These are phyloP conservation scores for Fusarium sp. DNA, from an alignment of 2,329 filamentous ascomycete genomes.

Conservation along the genomic window DNA sequence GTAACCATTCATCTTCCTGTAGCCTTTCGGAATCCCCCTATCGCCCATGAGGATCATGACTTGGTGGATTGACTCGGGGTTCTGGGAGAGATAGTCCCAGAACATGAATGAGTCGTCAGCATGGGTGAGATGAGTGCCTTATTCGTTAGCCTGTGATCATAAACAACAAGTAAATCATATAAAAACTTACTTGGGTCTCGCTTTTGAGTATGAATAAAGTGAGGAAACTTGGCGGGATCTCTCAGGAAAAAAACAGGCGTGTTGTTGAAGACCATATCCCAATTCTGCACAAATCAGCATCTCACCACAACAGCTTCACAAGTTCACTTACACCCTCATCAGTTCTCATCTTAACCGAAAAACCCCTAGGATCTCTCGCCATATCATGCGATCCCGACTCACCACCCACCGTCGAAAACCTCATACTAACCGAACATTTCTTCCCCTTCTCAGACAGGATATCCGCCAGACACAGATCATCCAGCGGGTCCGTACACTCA, in stretches of 20 bases:
- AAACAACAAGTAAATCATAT: accelerated
- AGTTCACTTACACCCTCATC: conserved; percentile 44
- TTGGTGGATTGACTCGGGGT: conserved; percentile 66
- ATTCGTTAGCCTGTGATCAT: not conserved
- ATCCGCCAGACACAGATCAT: conserved; percentile 64
- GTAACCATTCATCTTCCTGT: conserved; percentile 49
- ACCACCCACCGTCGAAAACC: conserved; percentile 81
- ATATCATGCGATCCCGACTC: conserved; percentile 78
- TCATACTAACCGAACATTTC: conserved; percentile 72
- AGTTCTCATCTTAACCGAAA: conserved; percentile 78
- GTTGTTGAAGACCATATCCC: conserved; percentile 54
- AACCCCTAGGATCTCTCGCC: conserved; percentile 77
- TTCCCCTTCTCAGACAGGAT: conserved; percentile 72
- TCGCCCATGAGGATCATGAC: conserved; percentile 69
- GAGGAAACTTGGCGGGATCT: conserved; percentile 77
- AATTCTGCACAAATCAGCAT: not conserved
- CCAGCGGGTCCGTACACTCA: conserved; percentile 59
- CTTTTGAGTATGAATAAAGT: conserved; percentile 81
- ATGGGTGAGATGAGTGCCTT: conserved; percentile 66
- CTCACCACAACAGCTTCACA: too few species aligned
- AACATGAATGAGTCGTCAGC: conserved; percentile 26
- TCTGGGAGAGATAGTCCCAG: conserved; percentile 66
- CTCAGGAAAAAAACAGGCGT: conserved; percentile 81
- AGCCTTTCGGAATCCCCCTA: conserved; percentile 64
- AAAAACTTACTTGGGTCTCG: conserved; percentile 62